Base-by-base conservation (phyloP, 106 monocot species). In the Amphibolis antarctica region DNA sequence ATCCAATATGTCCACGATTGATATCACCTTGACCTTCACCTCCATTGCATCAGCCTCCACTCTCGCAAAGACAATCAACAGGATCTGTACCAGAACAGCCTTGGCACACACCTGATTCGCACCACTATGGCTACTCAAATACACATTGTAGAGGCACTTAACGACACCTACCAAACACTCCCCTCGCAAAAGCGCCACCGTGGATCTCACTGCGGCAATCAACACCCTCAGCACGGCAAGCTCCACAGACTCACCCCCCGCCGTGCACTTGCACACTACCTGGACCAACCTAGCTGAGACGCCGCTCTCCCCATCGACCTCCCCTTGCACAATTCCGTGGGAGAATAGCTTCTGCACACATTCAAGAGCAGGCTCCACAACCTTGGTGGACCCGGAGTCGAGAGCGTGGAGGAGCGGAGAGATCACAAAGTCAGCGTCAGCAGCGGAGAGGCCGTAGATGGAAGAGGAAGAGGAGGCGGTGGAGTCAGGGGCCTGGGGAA, bases 111-210 rank as follows among this genome's bases (percentile, higher is more conserved):
- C 44, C 80, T 98, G 98, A 60, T 87, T 98, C 26, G 71, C 72
- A 9, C 60, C 74, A 53, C 78, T 82, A 48, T 68, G 72, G 73
- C 90, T 87, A 20, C 98, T 82, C 24, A 98, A 75, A 59, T 88
- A 98, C 28, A 91, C 77, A 57, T 98, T 98, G 64, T 87, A 98
- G 60, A 87, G 81, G 72, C 80, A 81, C 77, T 87, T 91, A 30
- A 98, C 69, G 31, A 85, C 68, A 56, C 85, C 77, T 19, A 81
- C 91, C 43, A 98, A 67, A 29, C 72, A 65, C 54, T 85, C 87
- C 19, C 82, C 85, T 22, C 85, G 77, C 64, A 98, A 26, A 19
- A 63, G 44, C 27, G 77, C 66, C n/a, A 60, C 44, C 13, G 82
- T 78, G 18, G 87, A 87, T 43, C 91, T 79, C 36, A 77, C 82